These are phyloP conservation scores for Chaetomiaceae sp. DNA, from an alignment of 2,329 filamentous ascomycete species.

Conservation along the genomic window DNA sequence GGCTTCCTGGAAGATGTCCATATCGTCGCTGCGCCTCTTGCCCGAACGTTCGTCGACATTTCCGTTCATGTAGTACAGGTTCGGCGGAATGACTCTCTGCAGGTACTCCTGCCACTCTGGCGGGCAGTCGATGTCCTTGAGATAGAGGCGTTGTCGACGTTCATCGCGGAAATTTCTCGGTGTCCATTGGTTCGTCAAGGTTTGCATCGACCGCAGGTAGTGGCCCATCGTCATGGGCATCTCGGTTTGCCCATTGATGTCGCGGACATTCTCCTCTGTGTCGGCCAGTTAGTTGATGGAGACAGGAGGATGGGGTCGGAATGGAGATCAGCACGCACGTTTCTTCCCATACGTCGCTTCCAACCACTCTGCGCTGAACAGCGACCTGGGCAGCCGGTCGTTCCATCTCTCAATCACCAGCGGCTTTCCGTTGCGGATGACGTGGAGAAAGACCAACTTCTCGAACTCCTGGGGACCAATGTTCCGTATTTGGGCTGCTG, in stretches of 20 bases:
- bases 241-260: slow-evolving; percentile 67
- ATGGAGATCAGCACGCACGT: slow-evolving; percentile 46
- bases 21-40: slow-evolving; percentile 26
- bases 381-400: slow-evolving; percentile 63
- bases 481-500: slow-evolving; percentile 69
- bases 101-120: slow-evolving; percentile 78
- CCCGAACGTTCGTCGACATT: slow-evolving; percentile 50
- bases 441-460: slow-evolving; percentile 75
- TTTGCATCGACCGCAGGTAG: slow-evolving; percentile 82
- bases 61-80: slow-evolving; percentile 87
- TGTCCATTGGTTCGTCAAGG: slow-evolving; percentile 78
- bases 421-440: slow-evolving; percentile 79
- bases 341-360: slow-evolving; percentile 74
- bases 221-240: slow-evolving; percentile 84
- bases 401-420: slow-evolving; percentile 90
- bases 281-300: neutral
- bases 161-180: slow-evolving; percentile 72
- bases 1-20: slow-evolving; percentile 41
- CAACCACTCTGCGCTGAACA: slow-evolving; percentile 80
- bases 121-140: slow-evolving; percentile 97
- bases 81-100: slow-evolving; percentile 69
- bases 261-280: slow-evolving; percentile 76
- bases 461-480: slow-evolving; percentile 78
- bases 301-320: no score
- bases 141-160: slow-evolving; percentile 77